Conservation (phyloP, 495 filamentous ascomycete species). For the Pyronema omphalodes region DNA sequence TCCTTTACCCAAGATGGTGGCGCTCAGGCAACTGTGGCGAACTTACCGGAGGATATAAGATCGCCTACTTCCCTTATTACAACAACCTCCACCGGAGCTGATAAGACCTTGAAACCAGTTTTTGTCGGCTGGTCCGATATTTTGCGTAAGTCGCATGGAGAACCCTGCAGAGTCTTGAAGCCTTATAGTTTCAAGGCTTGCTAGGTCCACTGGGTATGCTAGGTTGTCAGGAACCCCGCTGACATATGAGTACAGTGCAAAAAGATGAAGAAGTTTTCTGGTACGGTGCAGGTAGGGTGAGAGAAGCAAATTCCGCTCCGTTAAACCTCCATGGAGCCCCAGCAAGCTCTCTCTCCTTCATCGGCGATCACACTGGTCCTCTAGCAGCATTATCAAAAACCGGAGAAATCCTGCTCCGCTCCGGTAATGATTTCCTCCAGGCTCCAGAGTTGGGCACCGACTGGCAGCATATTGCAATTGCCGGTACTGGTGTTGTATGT, state of each 20-base stretch:
- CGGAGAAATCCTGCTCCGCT: background rate
- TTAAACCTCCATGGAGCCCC: background rate
- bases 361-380: background rate
- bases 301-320: background rate
- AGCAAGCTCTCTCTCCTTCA: background rate
- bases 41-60: background rate
- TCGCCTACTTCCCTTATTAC: background rate
- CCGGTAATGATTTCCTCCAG: background rate
- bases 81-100: background rate
- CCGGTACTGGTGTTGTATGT: slow-evolving; percentile 15
- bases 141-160: slow-evolving; percentile 6
- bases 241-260: background rate
- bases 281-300: background rate
- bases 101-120: slow-evolving; percentile 6
- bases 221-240: too few species aligned
- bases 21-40: background rate
- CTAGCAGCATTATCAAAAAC: background rate
- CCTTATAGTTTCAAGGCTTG: background rate
- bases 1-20: background rate
- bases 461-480: slow-evolving; percentile 8
- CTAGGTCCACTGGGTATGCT: background rate
- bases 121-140: slow-evolving; percentile 17
- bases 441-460: background rate
- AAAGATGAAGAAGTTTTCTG: background rate
- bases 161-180: too few species aligned